These are phyloP conservation scores for Aspergillus thermomutatus DNA, from an alignment of 2,329 filamentous ascomycete genomes.

Conservation along the genomic window DNA sequence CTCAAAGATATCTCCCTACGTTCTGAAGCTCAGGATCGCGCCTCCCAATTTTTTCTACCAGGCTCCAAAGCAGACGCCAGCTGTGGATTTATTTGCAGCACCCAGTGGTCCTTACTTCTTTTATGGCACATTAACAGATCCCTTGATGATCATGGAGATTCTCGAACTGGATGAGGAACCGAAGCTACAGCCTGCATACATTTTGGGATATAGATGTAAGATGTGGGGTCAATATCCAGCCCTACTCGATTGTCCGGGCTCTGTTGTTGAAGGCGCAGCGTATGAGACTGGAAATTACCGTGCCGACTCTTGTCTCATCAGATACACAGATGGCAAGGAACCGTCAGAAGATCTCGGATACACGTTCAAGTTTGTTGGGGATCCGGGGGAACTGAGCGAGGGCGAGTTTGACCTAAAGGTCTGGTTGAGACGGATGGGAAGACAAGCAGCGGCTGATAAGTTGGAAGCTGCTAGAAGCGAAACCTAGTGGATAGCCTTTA, in stretches of 20 bases:
- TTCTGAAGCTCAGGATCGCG: slow-evolving; percentile 7
- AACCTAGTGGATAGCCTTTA: too few species aligned
- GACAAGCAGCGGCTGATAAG: background rate
- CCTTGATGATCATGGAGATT: slow-evolving; percentile 23
- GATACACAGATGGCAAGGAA: slow-evolving; percentile 15
- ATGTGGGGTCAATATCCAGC: slow-evolving; percentile 30
- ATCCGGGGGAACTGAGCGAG: slow-evolving; percentile 16
- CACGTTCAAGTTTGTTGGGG: slow-evolving; percentile 19
- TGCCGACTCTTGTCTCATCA: slow-evolving; percentile 12
- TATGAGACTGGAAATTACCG: slow-evolving; percentile 24
- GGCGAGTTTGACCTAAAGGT: slow-evolving; percentile 16
- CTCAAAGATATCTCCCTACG: slow-evolving; percentile 8
- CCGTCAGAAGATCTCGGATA: slow-evolving; percentile 10
- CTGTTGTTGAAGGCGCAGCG: slow-evolving; percentile 18
- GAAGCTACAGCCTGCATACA: slow-evolving; percentile 17
- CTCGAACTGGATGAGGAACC: slow-evolving; percentile 17
- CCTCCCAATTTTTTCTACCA: slow-evolving; percentile 8
- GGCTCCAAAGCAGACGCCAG: background rate
- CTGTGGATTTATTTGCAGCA: slow-evolving; percentile 4
- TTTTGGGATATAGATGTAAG: slow-evolving; percentile 25
- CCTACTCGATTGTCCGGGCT: slow-evolving; percentile 14
- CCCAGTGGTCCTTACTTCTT: slow-evolving; percentile 33
- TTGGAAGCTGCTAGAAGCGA: background rate
- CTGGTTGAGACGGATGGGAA: slow-evolving; percentile 16
- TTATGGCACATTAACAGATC: slow-evolving; percentile 36